Percentiles rank a stretch among this genome's conserved stretches.
These are phyloP conservation scores for Boletus pseudo-olivaceus DNA, from an alignment of 768 basidiomycete genomes.

Conservation along the genomic window DNA sequence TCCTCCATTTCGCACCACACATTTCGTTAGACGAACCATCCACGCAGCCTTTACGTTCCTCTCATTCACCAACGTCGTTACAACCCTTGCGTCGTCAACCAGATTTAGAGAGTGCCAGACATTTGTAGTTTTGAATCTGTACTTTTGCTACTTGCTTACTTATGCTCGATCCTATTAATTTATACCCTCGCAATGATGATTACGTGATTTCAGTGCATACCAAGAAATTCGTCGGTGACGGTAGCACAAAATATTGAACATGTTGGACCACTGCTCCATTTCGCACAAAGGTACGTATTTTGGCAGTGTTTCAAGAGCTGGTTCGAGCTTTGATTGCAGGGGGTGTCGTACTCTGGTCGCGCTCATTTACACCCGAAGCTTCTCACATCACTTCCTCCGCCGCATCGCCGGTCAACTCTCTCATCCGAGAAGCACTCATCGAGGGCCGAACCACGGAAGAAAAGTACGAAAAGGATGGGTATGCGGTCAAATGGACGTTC, in stretches of 20 bases:
- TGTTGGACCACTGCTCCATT: conserved; percentile 96
- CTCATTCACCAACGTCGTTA: conserved; percentile 14
- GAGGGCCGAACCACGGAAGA: conserved; percentile 81
- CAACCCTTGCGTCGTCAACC: conserved; percentile 26
- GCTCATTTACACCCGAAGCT: conserved; percentile 89
- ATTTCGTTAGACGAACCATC: conserved; percentile 13
- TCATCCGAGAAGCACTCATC: conserved; percentile 88
- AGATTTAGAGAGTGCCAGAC: background rate
- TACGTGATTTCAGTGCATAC: background rate
- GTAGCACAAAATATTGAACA: conserved; percentile 26
- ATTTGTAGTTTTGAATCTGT: conserved; percentile 3
- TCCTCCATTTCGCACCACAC: conserved; percentile 11
- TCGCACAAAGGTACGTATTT: conserved; percentile 74
- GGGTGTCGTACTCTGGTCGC: conserved; percentile 91
- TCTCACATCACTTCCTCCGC: conserved; percentile 64
- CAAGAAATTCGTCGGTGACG: background rate
- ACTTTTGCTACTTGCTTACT: background rate
- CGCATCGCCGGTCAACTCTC: conserved; percentile 80
- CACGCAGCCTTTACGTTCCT: background rate
- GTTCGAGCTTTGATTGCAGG: conserved; percentile 43
- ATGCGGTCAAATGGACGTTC: conserved; percentile 91
- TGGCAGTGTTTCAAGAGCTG: background rate
- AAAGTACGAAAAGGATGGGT: conserved; percentile 91
- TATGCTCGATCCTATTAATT: background rate
- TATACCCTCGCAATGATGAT: conserved; percentile 4